Conservation (phyloP, 75 land plant species). For the Cunninghamia lanceolata region DNA sequence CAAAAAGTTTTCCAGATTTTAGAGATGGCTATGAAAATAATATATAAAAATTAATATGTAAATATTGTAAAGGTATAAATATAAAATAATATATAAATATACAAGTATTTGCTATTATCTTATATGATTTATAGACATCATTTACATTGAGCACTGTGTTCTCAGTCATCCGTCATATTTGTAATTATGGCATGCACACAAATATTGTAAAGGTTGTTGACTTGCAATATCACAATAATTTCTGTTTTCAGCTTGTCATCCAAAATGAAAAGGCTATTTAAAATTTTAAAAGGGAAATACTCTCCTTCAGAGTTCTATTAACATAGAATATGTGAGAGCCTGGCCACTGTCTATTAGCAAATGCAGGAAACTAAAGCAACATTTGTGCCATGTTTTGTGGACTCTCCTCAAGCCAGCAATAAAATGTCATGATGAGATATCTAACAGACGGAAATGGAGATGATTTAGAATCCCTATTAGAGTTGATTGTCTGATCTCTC, state of each 20-base stretch:
- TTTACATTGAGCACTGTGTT: no score
- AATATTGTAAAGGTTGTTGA: no score
- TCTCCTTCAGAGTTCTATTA: not conserved
- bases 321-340: not conserved
- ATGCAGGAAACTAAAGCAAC: not conserved
- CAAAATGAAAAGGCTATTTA: not conserved
- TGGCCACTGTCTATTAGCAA: not conserved
- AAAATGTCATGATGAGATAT: not conserved
- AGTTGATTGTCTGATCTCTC: not conserved
- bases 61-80: no score
- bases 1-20: no score
- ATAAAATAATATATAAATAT: no score
- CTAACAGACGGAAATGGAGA: not conserved
- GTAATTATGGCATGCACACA: no score
- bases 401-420: not conserved
- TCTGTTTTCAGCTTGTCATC: not conserved
- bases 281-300: not conserved
- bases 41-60: no score
- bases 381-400: not conserved
- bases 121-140: no score
- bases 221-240: not conserved
- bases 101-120: no score
- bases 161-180: no score
- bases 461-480: not conserved
- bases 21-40: no score